A percentile compares a stretch with the other conserved stretches of the same genome.
These are phyloP conservation scores for Aspergillus fijiensis DNA, from an alignment of 2,329 filamentous ascomycete genomes.

Conservation along the genomic window DNA sequence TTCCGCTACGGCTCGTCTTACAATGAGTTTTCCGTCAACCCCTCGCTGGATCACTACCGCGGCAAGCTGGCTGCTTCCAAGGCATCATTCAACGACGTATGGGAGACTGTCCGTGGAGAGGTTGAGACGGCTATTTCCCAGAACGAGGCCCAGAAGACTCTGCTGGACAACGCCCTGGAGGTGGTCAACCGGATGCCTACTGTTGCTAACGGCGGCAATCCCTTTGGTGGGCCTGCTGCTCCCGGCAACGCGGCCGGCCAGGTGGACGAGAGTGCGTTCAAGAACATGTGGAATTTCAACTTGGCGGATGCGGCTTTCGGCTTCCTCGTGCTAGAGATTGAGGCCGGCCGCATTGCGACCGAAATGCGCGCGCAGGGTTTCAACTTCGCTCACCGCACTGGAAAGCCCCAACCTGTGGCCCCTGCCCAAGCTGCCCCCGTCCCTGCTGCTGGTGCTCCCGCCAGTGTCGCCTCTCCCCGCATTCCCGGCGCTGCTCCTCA, in stretches of 20 bases:
- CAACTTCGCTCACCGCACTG: slow-evolving; percentile 94
- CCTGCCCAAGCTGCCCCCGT: slow-evolving; percentile 22
- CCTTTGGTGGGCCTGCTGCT: slow-evolving; percentile 82
- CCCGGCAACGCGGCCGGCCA: slow-evolving; percentile 73
- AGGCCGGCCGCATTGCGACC: slow-evolving; percentile 92
- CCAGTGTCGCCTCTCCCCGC: slow-evolving; percentile 37
- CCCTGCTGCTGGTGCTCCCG: slow-evolving; percentile 27
- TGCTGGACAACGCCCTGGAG: slow-evolving; percentile 85
- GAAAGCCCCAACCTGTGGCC: slow-evolving; percentile 62
- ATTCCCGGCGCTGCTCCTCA: slow-evolving; percentile 40
- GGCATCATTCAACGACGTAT: slow-evolving; percentile 98
- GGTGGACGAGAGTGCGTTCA: slow-evolving; percentile 98
- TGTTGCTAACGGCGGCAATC: slow-evolving; percentile 91
- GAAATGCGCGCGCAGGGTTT: slow-evolving; percentile 99
- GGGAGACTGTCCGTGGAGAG: slow-evolving; percentile 96
- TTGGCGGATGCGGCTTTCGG: slow-evolving; percentile 96
- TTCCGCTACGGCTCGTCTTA: slow-evolving; percentile 99
- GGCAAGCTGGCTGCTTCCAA: slow-evolving; percentile 97
- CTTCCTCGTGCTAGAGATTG: slow-evolving; percentile 90
- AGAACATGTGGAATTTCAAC: slow-evolving; percentile 99
- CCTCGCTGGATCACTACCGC: slow-evolving; percentile 94
- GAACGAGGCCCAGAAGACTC: slow-evolving; percentile 89
- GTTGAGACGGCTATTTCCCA: slow-evolving; percentile 91
- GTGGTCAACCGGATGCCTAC: slow-evolving; percentile 98
- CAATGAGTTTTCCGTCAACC: slow-evolving; percentile 99